Base-by-base conservation (phyloP, 1,284 basidiomycete genomes). In the Volvariella volvacea region DNA sequence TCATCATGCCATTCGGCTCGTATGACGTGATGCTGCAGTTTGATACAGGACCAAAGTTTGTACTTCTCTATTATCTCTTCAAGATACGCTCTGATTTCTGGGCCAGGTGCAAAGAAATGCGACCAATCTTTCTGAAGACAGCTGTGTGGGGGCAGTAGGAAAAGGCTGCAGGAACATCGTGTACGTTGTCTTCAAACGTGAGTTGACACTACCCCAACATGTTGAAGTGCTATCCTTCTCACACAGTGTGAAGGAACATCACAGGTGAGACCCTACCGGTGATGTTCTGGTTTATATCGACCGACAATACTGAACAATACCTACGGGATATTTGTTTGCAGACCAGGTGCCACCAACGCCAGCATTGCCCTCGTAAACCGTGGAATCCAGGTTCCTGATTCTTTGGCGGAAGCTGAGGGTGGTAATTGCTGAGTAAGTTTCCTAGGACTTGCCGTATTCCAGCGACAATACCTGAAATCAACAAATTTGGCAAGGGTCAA, bases 311-410 rank as follows among this genome's bases (percentile, higher is more conserved):
- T 21, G 25, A 36, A 2, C 10, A 16, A 17, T 2, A 47, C 56
- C 42, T 47, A 68, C 66, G 8, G 68, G 68, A 49, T 70, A 70
- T 44, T 52, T 62, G 48, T 68, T 68, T 1, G 51, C 50, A 45
- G 58, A 64, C 80, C 80, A 83, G 1, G 78, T 74, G 2, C 80
- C 80, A 12, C 80, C 80, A 15, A 83, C 62, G 1, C 72, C 76
- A 3, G 66, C 63, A 46, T 74, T 72, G 49, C 76, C 74, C 41
- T 83, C 80, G 52, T 80, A 83, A n/a, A 83, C 73, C 1, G 68
- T 70, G 6, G 83, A 53, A 17, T 78, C 62, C 4, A 80, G 52
- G 46, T 80, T 79, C 38, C 67, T 65, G 12, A 81, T 63, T 39
- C 64, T 65, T 58, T 81, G 79, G 4, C 69, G 64, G 48, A 81